A percentile compares a stretch with the other conserved stretches of the same genome.
Conservation (phyloP, 148 eudicot species). For the Mesembryanthemum crystallinum region DNA sequence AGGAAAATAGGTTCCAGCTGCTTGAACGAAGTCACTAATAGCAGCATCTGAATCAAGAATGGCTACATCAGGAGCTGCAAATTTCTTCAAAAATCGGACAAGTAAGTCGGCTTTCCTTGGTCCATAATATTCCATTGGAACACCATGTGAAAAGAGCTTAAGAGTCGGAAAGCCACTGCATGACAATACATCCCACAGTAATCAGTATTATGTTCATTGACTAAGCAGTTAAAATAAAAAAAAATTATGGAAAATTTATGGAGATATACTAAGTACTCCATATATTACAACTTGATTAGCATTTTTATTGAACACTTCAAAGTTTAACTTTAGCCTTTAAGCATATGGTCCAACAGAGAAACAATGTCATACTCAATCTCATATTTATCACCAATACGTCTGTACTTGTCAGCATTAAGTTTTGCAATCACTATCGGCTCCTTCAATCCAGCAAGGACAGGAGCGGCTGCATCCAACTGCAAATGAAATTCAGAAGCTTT, state of each 20-base stretch:
- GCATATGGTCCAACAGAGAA: conserved; percentile 4
- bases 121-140: conserved; percentile 79
- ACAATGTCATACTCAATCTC: conserved; percentile 51
- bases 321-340: background rate
- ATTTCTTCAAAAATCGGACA: conserved; percentile 70
- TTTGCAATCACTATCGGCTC: conserved; percentile 82
- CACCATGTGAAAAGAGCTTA: conserved; percentile 83
- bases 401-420: conserved; percentile 80
- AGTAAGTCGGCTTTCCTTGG: conserved; percentile 73
- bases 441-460: conserved; percentile 68
- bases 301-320: background rate
- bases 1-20: conserved; percentile 76
- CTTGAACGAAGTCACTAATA: conserved; percentile 61
- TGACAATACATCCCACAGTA: conserved; percentile 9
- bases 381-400: conserved; percentile 1
- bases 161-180: conserved; percentile 96
- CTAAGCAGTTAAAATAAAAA: too few relatives aligned
- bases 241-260: background rate
- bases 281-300: background rate
- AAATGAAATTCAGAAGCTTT: conserved; percentile 19
- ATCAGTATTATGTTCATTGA: background rate
- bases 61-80: conserved; percentile 87
- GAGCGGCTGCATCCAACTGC: conserved; percentile 93
- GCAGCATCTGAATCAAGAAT: conserved; percentile 67
- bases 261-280: background rate